These are phyloP conservation scores for Pyrrhoderma noxium DNA, from an alignment of 1,284 basidiomycete species.

Conservation along the genomic window DNA sequence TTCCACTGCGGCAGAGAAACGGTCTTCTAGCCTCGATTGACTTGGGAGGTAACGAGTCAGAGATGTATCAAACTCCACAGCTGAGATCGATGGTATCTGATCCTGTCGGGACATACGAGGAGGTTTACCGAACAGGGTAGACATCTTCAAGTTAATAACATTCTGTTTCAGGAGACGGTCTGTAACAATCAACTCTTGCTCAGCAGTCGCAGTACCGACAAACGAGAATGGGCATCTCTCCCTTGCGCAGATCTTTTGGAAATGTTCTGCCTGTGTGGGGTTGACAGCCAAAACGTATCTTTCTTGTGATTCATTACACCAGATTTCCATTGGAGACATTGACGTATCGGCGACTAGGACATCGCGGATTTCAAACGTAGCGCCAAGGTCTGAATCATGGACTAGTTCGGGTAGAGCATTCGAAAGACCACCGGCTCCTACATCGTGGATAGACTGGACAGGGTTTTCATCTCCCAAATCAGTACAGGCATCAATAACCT, in stretches of 20 bases:
- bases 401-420: slow-evolving; percentile 97
- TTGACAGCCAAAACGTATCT: slow-evolving; percentile 91
- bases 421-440: slow-evolving; percentile 93
- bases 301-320: slow-evolving; percentile 99
- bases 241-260: slow-evolving; percentile 75
- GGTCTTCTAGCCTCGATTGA: slow-evolving; percentile 31
- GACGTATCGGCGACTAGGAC: slow-evolving; percentile 86
- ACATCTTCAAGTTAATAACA: slow-evolving; percentile 89
- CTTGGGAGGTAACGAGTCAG: slow-evolving; percentile 60
- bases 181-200: slow-evolving; percentile 82
- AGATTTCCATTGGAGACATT: slow-evolving; percentile 99
- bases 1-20: slow-evolving; percentile 57
- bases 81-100: slow-evolving; percentile 41
- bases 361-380: slow-evolving; percentile 91
- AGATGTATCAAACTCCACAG: slow-evolving; percentile 65
- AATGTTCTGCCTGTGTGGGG: slow-evolving; percentile 48
- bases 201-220: slow-evolving; percentile 80
- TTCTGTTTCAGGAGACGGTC: slow-evolving; percentile 78
- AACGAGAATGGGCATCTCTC: slow-evolving; percentile 92
- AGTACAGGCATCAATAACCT: slow-evolving; percentile 92
- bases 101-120: slow-evolving; percentile 86
- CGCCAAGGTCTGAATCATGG: slow-evolving; percentile 89
- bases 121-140: slow-evolving; percentile 93
- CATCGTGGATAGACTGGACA: slow-evolving; percentile 96
- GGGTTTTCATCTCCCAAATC: slow-evolving; percentile 65